A percentile compares a stretch with the other conserved stretches of the same genome.
Evolutionary conservation across 1,284 basidiomycete species (phyloP).

Genomic region (Marasmius sp.): DNA sequence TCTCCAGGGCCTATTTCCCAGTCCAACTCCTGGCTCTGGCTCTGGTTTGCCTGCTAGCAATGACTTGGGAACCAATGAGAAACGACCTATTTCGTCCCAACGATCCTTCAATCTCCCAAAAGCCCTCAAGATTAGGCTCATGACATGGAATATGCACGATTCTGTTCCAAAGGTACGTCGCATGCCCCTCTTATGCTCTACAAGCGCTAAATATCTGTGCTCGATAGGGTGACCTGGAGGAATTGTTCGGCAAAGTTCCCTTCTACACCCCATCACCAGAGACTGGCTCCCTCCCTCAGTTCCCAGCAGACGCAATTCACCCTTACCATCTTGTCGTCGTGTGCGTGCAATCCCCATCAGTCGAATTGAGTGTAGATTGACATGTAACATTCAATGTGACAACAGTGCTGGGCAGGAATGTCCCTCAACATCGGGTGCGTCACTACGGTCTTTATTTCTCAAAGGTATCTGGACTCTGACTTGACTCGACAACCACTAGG

Average conservation of each 20-base stretch:
- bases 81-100: slow-evolving; percentile 12
- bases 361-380: too few relatives aligned
- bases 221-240: slow-evolving; percentile 65
- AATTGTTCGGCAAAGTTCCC: slow-evolving; percentile 69
- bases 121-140: slow-evolving; percentile 41
- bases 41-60: not conserved
- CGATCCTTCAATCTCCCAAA: slow-evolving; percentile 18
- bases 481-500: slow-evolving; percentile 35
- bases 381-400: too few relatives aligned
- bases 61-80: slow-evolving; percentile 5
- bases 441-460: slow-evolving; percentile 9
- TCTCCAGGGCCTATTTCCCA: slow-evolving; percentile 29
- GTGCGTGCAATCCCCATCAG: slow-evolving; percentile 37
- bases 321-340: slow-evolving; percentile 82
- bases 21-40: slow-evolving; percentile 8
- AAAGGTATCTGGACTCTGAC: not conserved
- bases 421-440: slow-evolving; percentile 63
- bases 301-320: slow-evolving; percentile 55
- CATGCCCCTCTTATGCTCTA: not conserved
- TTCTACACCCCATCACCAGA: slow-evolving; percentile 38
- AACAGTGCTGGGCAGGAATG: slow-evolving; percentile 81
- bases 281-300: slow-evolving; percentile 42
- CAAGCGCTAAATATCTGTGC: not conserved
- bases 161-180: slow-evolving; percentile 64
- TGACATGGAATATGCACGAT: slow-evolving; percentile 79